These are phyloP conservation scores for Tricholomella constricta DNA, from an alignment of 768 basidiomycete species.

Conservation along the genomic window DNA sequence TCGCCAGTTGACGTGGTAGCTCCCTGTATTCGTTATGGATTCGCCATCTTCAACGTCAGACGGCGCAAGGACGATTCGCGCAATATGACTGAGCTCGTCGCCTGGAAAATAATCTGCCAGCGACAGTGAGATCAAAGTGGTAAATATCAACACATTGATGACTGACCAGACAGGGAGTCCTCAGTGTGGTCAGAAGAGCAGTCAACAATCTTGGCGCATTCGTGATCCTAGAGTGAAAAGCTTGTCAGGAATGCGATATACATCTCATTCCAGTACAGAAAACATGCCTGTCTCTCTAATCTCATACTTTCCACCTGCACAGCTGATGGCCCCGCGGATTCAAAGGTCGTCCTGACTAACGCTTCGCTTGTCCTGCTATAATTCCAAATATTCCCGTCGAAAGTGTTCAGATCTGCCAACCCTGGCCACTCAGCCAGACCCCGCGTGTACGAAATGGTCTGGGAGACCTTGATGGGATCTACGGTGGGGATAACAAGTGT, in stretches of 20 bases:
- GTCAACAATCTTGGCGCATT: slow-evolving; percentile 48
- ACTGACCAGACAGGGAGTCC: slow-evolving; percentile 48
- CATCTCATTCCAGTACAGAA: background rate
- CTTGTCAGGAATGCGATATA: background rate
- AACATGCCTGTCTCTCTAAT: slow-evolving; percentile 50
- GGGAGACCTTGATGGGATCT: slow-evolving; percentile 57
- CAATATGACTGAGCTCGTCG: slow-evolving; percentile 63
- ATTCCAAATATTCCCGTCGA: slow-evolving; percentile 57
- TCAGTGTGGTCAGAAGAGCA: slow-evolving; percentile 54
- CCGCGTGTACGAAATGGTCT: slow-evolving; percentile 57
- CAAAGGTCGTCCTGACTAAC: slow-evolving; percentile 50
- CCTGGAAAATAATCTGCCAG: slow-evolving; percentile 60
- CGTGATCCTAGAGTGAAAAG: slow-evolving; percentile 38
- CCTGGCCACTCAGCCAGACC: slow-evolving; percentile 42
- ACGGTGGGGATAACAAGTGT: slow-evolving; percentile 69
- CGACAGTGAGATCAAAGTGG: background rate
- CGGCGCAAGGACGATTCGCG: slow-evolving; percentile 49
- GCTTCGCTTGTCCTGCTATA: slow-evolving; percentile 56
- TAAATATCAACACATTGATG: background rate
- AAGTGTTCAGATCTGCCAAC: slow-evolving; percentile 54
- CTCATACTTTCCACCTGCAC: slow-evolving; percentile 52
- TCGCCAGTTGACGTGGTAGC: slow-evolving; percentile 65
- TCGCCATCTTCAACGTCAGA: slow-evolving; percentile 40
- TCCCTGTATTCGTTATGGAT: slow-evolving; percentile 51
- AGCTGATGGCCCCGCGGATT: slow-evolving; percentile 57